Base-by-base conservation (phyloP, 1,284 basidiomycete genomes). In the Cryptococcus sp. region DNA sequence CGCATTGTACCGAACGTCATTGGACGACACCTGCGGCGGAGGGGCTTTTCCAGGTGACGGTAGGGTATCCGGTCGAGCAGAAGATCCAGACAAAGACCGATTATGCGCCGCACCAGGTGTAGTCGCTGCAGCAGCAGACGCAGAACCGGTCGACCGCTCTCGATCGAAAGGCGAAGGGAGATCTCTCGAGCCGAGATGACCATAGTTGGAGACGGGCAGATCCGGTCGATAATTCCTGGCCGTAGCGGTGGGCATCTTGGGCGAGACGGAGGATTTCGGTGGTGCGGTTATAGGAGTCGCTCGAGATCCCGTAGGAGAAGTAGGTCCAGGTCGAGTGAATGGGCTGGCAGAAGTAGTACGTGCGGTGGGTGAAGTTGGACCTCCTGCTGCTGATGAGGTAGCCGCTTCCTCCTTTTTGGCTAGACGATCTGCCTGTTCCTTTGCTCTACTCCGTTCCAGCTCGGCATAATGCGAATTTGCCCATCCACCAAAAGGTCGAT, bases 101-200 rank as follows among this genome's bases (percentile, higher is more conserved):
- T 48, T 16, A 23, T 48, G 47, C 23, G 4, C 28, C 3, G 18
- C 14, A 19, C 4, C 22, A 4, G 19, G n/a, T 12, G 21, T 19
- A 2, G 47, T 21, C 5, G 28, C 28, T 31, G 9, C 28, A 31
- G 22, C 14, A 22, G 25, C 31, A 5, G 31, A 12, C 16, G 19
- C 23, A 18, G 47, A 34, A 3, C 12, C 18, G n/a, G n/a, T n/a
- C n/a, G 40, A 23, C 25, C 35, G 9, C 7, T 48, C 47, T 7
- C 40, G 31, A 10, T 48, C 40, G 22, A 48, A 48, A 10, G 47
- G 47, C n/a, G 47, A 48, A 6, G 47, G 47, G 33, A 48, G 47
- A 10, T 39, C 25, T 31, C 47, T 7, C 4, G 32, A 19, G 19
- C 46, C 39, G 4, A 48, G 19, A 7, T 36, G 21, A 5, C 39